Conservation (phyloP, 2,329 filamentous ascomycete genomes). For the Microsporum ferrugineum region DNA sequence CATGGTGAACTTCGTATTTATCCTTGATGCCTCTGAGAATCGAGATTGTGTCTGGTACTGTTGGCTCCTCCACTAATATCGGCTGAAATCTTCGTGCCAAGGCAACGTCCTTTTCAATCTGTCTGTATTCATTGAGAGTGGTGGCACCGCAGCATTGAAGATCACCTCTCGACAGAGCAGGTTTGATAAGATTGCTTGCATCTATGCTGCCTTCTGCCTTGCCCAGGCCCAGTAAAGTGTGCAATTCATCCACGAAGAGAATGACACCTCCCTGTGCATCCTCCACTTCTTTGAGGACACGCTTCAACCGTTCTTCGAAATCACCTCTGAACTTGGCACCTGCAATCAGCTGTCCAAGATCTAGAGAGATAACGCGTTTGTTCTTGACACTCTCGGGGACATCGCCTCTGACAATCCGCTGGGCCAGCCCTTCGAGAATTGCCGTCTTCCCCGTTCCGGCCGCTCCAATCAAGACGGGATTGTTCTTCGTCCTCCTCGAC, state of each 20-base stretch:
- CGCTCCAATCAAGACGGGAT: constrained; percentile 83
- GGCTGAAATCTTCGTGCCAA: constrained; percentile 88
- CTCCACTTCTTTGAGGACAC: constrained; percentile 81
- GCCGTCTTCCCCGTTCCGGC: constrained; percentile 92
- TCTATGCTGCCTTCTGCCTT: constrained; percentile 96
- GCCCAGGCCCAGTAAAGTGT: constrained; percentile 79
- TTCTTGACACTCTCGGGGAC: constrained; percentile 94
- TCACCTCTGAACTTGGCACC: constrained; percentile 93
- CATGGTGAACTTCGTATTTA: constrained; percentile 93
- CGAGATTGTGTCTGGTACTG: constrained; percentile 83
- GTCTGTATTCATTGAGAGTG: constrained; percentile 79
- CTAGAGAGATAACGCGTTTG: constrained; percentile 76
- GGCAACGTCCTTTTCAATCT: constrained; percentile 92
- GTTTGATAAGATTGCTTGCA: constrained; percentile 88
- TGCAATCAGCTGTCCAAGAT: constrained; percentile 85
- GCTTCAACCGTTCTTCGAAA: constrained; percentile 88
- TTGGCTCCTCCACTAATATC: constrained; percentile 83
- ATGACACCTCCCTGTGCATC: constrained; percentile 83
- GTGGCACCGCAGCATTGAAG: constrained; percentile 93
- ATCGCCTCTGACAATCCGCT: constrained; percentile 81
- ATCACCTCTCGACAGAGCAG: constrained; percentile 81
- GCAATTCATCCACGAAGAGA: constrained; percentile 88
- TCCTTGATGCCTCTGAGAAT: constrained; percentile 95
- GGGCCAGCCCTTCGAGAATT: constrained; percentile 77
- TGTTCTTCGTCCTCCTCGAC: constrained; percentile 88